phyloP scores from a whole-genome alignment of 371 early-diverging fungal species.

The Batrachochytrium dendrobatidis region DNA sequence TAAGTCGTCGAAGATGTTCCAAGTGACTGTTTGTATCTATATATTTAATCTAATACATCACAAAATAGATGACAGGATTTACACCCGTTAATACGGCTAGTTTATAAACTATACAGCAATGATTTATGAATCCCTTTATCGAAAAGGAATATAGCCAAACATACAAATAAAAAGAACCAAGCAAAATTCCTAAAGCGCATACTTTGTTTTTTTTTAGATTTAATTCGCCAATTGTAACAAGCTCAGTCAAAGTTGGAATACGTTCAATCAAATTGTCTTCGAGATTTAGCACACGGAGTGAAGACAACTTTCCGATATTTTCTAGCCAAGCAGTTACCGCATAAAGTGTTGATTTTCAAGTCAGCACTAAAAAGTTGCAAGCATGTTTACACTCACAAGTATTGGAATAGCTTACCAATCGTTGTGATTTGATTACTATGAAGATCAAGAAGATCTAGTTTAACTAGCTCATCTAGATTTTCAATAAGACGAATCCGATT shows the following conservation, averaged over 20 bases:
- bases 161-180: too few relatives aligned
- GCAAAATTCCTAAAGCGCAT: too few relatives aligned
- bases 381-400: neutral
- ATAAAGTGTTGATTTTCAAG: neutral
- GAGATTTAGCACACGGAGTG: slow-evolving; percentile 36
- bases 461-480: slow-evolving; percentile 19
- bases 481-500: slow-evolving; percentile 29
- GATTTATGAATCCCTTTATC: too few relatives aligned
- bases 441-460: slow-evolving; percentile 38
- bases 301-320: slow-evolving; percentile 23
- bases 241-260: slow-evolving; percentile 14
- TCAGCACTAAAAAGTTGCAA: neutral
- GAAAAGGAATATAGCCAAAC: too few relatives aligned
- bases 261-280: slow-evolving; percentile 34
- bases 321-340: slow-evolving; percentile 10
- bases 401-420: too few relatives aligned
- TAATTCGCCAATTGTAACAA: slow-evolving; percentile 24
- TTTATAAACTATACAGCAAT: too few relatives aligned
- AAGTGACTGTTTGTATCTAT: neutral
- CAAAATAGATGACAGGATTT: slow-evolving; percentile 4
- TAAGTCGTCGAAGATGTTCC: slow-evolving; percentile 17
- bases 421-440: slow-evolving; percentile 30
- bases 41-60: neutral
- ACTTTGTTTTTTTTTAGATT: slow-evolving; percentile 39
- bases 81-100: slow-evolving; percentile 10